Percentiles rank a stretch among this genome's conserved stretches.
phyloP scores from a whole-genome alignment of 2,329 filamentous ascomycete genomes.

The Verticillium nonalfalfae region DNA sequence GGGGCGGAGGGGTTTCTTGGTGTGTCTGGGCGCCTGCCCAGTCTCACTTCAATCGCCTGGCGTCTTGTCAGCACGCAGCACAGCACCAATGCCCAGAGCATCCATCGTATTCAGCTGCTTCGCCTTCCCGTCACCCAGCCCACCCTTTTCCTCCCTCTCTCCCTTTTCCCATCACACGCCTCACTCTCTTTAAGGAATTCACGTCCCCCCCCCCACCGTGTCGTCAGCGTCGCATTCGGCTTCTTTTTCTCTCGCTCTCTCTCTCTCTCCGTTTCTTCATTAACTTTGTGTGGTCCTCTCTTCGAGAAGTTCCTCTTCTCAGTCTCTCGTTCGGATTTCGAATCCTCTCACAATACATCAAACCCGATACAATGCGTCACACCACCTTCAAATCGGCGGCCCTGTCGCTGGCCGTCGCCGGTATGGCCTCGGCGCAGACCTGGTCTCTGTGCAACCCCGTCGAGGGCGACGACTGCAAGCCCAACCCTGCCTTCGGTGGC shows the following conservation, averaged over 20 bases:
- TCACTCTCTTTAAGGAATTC: neutral
- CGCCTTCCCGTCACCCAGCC: slow-evolving; percentile 18
- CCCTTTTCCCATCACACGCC: slow-evolving; percentile 9
- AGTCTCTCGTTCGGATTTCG: neutral
- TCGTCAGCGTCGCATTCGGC: neutral
- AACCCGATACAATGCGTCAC: neutral
- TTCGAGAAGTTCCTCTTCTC: neutral
- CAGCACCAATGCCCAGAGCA: neutral
- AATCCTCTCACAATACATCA: neutral
- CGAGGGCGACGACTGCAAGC: slow-evolving; percentile 11
- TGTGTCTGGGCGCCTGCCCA: neutral
- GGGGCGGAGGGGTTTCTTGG: neutral
- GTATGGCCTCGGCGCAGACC: slow-evolving; percentile 10
- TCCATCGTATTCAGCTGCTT: neutral
- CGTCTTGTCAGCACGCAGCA: neutral
- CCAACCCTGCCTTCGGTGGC: slow-evolving; percentile 11
- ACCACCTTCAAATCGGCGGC: neutral
- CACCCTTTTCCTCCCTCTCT: slow-evolving; percentile 14
- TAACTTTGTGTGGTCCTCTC: too few species aligned
- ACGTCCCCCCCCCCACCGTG: neutral
- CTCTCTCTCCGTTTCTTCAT: neutral
- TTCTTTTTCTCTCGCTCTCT: neutral
- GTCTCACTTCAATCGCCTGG: neutral
- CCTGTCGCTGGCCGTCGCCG: slow-evolving; percentile 6
- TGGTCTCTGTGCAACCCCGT: slow-evolving; percentile 11